Conservation (phyloP, 2,329 filamentous ascomycete species). For the Phialocephala sp. region DNA sequence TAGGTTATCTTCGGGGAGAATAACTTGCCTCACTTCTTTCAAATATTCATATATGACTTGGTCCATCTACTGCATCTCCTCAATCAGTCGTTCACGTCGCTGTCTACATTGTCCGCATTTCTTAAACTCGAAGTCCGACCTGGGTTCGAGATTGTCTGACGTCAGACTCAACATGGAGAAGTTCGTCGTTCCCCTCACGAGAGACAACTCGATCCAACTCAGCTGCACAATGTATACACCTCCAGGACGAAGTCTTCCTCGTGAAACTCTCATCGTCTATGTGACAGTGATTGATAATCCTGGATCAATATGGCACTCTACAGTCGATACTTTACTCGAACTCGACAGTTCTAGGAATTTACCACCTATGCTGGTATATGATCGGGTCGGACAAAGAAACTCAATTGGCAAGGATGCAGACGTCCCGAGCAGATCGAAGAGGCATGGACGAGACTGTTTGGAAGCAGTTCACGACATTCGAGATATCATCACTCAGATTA, state of each 20-base stretch:
- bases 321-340: conserved; percentile 34
- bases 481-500: conserved; percentile 30
- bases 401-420: conserved; percentile 25
- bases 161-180: conserved; percentile 18
- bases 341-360: conserved; percentile 24
- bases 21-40: too few species aligned
- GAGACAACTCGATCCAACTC: conserved; percentile 13
- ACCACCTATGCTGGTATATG: conserved; percentile 40
- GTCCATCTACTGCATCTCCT: too few species aligned
- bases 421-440: conserved; percentile 27
- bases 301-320: conserved; percentile 32
- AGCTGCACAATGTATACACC: conserved; percentile 17
- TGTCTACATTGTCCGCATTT: too few species aligned
- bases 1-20: too few species aligned
- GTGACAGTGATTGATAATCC: conserved; percentile 27
- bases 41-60: too few species aligned
- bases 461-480: conserved; percentile 33
- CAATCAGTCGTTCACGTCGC: too few species aligned
- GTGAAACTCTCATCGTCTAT: conserved; percentile 18
- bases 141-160: not conserved
- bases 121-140: too few species aligned
- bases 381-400: conserved; percentile 28
- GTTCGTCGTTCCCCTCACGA: conserved; percentile 16
- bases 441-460: conserved; percentile 36
- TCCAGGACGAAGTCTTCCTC: not conserved